These are phyloP conservation scores for Rubia occidens DNA, from an alignment of 305 asterid species.

Conservation along the genomic window DNA sequence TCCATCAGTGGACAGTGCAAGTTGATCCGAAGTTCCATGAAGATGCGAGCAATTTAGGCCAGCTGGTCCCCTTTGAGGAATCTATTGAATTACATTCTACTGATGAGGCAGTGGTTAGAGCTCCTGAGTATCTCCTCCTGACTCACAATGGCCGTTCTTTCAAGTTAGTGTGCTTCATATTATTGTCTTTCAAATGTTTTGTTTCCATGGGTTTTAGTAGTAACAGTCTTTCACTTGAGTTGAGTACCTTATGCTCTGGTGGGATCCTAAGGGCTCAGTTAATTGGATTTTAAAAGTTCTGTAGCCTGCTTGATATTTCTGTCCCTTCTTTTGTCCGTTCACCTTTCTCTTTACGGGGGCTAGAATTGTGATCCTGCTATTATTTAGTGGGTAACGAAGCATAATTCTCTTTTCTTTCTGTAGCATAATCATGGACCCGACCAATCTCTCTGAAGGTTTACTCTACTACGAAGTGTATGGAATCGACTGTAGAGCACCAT, in stretches of 20 bases:
- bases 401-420: constrained; percentile 19
- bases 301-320: background rate
- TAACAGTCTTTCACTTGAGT: background rate
- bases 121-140: constrained; percentile 89
- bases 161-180: constrained; percentile 55
- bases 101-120: constrained; percentile 58
- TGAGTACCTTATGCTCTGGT: background rate
- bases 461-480: constrained; percentile 95
- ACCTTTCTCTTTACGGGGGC: background rate
- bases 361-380: background rate
- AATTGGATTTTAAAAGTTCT: background rate
- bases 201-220: background rate
- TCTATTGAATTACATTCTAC: constrained; percentile 67
- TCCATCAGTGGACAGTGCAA: constrained; percentile 77
- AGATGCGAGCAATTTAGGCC: constrained; percentile 84
- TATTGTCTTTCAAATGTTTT: constrained; percentile 13
- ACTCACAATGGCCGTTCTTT: constrained; percentile 87
- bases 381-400: background rate
- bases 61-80: constrained; percentile 91
- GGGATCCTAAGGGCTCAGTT: background rate
- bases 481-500: constrained; percentile 76
- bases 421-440: constrained; percentile 91
- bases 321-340: background rate
- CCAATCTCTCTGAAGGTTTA: constrained; percentile 66
- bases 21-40: constrained; percentile 89